Evolutionary conservation across 1,139 yeast species (phyloP).

Genomic region (Lodderomyces beijingensis): DNA sequence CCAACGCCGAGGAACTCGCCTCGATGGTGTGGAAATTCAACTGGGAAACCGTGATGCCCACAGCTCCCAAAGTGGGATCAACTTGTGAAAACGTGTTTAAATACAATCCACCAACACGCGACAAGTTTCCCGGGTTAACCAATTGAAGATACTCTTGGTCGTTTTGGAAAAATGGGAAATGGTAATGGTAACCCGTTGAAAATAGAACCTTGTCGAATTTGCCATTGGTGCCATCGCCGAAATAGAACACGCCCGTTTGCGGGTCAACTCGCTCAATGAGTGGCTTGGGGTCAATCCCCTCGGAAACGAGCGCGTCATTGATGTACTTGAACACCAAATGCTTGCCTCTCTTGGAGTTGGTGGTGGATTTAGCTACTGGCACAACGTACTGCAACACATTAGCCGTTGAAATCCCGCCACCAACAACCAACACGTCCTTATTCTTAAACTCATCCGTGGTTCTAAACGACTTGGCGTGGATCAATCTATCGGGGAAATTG

Average conservation of each 20-base stretch:
- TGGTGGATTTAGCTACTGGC: conserved; percentile 36
- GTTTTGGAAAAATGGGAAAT: conserved; percentile 26
- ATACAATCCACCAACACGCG: conserved; percentile 35
- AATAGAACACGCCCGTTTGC: conserved; percentile 21
- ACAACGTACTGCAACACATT: conserved; percentile 49
- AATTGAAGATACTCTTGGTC: conserved; percentile 16
- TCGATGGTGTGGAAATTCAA: conserved; percentile 42
- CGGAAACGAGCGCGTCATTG: conserved; percentile 34
- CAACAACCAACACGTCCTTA: conserved; percentile 44
- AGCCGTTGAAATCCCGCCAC: conserved; percentile 48
- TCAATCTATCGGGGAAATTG: conserved; percentile 42
- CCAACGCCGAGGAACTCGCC: conserved; percentile 40
- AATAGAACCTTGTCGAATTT: conserved; percentile 27
- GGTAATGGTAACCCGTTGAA: conserved; percentile 37
- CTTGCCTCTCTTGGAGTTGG: conserved; percentile 32
- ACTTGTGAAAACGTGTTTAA: conserved; percentile 34
- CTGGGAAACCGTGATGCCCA: conserved; percentile 36
- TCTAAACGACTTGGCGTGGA: conserved; percentile 60
- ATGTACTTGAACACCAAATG: conserved; percentile 28
- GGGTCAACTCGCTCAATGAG: conserved; percentile 24
- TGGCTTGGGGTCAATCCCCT: conserved; percentile 30
- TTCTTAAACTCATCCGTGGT: conserved; percentile 41
- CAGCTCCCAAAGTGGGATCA: conserved; percentile 41
- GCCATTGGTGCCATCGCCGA: conserved; percentile 25
- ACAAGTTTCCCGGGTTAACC: conserved; percentile 21